Conservation (phyloP, 129 eudicot genomes). For the Artemisia argyi region DNA sequence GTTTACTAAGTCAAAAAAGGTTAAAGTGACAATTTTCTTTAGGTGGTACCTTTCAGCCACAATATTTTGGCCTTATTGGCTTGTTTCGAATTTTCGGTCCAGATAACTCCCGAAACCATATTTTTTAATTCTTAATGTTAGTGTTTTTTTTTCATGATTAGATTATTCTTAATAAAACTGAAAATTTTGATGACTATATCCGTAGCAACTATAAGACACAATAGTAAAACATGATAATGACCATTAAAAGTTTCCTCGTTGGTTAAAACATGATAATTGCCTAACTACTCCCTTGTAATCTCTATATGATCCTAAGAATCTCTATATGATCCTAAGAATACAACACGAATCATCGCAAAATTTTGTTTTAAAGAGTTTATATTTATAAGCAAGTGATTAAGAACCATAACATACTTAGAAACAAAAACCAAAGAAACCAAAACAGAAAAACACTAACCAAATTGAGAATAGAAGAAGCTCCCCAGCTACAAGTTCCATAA, state of each 20-base stretch:
- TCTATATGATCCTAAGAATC: too few relatives aligned
- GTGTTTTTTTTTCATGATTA: neutral
- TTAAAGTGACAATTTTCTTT: neutral
- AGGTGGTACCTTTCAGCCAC: neutral
- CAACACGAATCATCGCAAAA: too few relatives aligned
- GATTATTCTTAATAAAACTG: neutral
- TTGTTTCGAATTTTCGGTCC: neutral
- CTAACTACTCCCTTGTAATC: too few relatives aligned
- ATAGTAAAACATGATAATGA: constrained; percentile 1
- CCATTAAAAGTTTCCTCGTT: too few relatives aligned
- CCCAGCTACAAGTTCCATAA: constrained; percentile 94
- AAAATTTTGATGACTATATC: neutral
- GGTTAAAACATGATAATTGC: too few relatives aligned
- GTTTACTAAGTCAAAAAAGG: constrained; percentile 8
- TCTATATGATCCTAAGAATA: too few relatives aligned
- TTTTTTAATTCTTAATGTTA: neutral
- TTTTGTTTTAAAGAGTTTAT: too few relatives aligned
- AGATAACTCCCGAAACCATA: neutral
- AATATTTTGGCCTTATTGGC: neutral
- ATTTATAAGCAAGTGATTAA: too few relatives aligned
- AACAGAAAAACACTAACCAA: constrained; percentile 41
- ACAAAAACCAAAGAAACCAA: neutral
- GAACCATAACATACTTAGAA: too few relatives aligned
- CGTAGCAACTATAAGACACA: neutral
- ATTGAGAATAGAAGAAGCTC: constrained; percentile 68